Base-by-base conservation (phyloP, 164 flowering plant species). In the Nymphaea colorata region DNA sequence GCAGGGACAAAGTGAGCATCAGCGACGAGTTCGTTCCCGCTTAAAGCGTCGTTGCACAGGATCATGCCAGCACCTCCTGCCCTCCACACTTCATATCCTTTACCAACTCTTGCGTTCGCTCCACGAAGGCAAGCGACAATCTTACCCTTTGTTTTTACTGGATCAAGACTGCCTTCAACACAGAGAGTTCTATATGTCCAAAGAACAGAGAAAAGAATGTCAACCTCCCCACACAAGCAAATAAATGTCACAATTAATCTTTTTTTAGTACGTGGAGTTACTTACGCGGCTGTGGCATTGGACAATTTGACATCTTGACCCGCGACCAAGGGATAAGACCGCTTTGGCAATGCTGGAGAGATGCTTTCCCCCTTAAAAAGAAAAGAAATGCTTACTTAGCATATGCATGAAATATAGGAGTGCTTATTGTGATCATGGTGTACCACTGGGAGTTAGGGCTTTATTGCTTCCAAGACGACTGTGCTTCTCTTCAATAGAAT, bases 51-150 rank as follows among this genome's bases (percentile, higher is more conserved):
- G 42, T 83, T 84, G 77, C 71, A 70, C 0, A 86, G 81, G 61
- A 87, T 78, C 85, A 86, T 84, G 8, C 83, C 93, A 15, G 42
- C 83, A 2, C 82, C 93, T 4, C 90, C 90, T 2, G 88, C 90
- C 6, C 41, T 16, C 17, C 42, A 43, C 3, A 64, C 41, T 3
- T 78, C 79, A 59, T 72, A 6, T 6, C 85, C 87, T 69, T 87
- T 86, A 18, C 83, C 87, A 4, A 75, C 75, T 71, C 86, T 76
- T 0, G 61, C 74, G 42, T 59, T 79, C 0, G 14, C 73, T 0
- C 93, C 93, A 64, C 90, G 72, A 6, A 81, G 83, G 53, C 93
- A 87, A 0, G 67, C 85, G 79, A 87, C 64, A 5, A 87, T 83
- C 77, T 83, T 87, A 2, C 88, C 90, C 69, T 78, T 78, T 66